phyloP scores from a whole-genome alignment of 2,329 filamentous ascomycete species.

The Arachnopeziza araneosa region DNA sequence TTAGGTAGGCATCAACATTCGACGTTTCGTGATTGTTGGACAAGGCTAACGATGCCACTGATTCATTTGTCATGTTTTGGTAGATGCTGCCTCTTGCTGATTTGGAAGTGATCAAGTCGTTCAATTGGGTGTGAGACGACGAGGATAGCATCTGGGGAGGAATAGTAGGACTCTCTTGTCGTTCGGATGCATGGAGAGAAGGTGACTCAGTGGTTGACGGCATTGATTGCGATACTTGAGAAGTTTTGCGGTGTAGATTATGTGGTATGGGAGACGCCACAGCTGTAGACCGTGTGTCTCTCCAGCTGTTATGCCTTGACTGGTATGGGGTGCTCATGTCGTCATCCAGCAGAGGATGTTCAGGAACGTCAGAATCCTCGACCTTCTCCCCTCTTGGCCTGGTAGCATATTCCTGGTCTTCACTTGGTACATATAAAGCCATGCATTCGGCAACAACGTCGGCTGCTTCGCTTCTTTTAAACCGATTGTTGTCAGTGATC shows the following conservation, averaged over 20 bases:
- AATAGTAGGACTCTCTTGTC: slow-evolving; percentile 57
- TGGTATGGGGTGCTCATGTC: slow-evolving; percentile 20
- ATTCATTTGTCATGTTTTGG: slow-evolving; percentile 52
- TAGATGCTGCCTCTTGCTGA: slow-evolving; percentile 50
- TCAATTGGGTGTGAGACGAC: slow-evolving; percentile 49
- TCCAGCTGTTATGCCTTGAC: slow-evolving; percentile 42
- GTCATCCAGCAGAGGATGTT: slow-evolving; percentile 22
- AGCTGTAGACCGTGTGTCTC: slow-evolving; percentile 46
- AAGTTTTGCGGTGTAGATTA: slow-evolving; percentile 38
- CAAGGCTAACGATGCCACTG: slow-evolving; percentile 38
- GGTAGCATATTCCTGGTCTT: slow-evolving; percentile 12
- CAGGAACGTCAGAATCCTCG: slow-evolving; percentile 25
- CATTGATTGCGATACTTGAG: slow-evolving; percentile 43
- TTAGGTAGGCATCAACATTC: slow-evolving; percentile 26
- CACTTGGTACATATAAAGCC: slow-evolving; percentile 47
- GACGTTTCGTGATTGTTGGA: slow-evolving; percentile 21
- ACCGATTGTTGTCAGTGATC: slow-evolving; percentile 68
- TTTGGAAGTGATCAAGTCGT: slow-evolving; percentile 55
- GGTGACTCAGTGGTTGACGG: slow-evolving; percentile 44
- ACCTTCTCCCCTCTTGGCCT: slow-evolving; percentile 4
- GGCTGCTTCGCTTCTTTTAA: slow-evolving; percentile 72
- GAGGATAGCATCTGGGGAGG: slow-evolving; percentile 44
- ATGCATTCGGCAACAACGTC: slow-evolving; percentile 79
- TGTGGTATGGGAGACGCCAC: slow-evolving; percentile 34
- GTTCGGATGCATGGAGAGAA: slow-evolving; percentile 14